phyloP scores from a whole-genome alignment of 2,329 filamentous ascomycete genomes.

The Colletotrichum musicola region DNA sequence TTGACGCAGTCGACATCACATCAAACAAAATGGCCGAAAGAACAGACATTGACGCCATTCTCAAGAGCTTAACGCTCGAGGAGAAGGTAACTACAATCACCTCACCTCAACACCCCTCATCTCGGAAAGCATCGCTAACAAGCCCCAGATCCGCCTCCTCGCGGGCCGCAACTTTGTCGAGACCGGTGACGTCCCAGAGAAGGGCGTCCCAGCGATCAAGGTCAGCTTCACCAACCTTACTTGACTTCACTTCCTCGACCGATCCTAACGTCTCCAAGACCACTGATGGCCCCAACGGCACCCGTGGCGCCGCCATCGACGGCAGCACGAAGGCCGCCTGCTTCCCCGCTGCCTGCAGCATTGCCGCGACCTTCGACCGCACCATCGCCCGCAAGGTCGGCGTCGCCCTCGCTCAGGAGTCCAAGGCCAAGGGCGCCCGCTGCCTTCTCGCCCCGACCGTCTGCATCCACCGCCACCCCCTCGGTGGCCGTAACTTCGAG shows the following conservation, averaged over 20 bases:
- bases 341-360: constrained; percentile 78
- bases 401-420: constrained; percentile 78
- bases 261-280: neutral
- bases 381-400: constrained; percentile 75
- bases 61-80: constrained; percentile 47
- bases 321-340: constrained; percentile 36
- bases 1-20: neutral
- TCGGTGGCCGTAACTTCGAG: constrained; percentile 75
- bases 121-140: neutral
- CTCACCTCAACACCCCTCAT: too few species aligned
- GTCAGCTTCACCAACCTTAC: neutral
- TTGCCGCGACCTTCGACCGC: constrained; percentile 80
- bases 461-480: constrained; percentile 73
- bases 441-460: constrained; percentile 66
- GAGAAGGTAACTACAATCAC: too few species aligned
- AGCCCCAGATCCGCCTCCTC: constrained; percentile 27
- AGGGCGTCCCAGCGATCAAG: constrained; percentile 34
- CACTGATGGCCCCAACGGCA: constrained; percentile 38
- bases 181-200: constrained; percentile 23
- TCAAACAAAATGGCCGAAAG: constrained; percentile 22
- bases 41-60: constrained; percentile 42
- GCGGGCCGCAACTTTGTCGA: constrained; percentile 38
- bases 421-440: constrained; percentile 79
- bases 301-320: constrained; percentile 38
- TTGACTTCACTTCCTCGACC: neutral